Evolutionary conservation across 371 early-diverging fungal species (phyloP).

Genomic region (Mucor plumbeus): DNA sequence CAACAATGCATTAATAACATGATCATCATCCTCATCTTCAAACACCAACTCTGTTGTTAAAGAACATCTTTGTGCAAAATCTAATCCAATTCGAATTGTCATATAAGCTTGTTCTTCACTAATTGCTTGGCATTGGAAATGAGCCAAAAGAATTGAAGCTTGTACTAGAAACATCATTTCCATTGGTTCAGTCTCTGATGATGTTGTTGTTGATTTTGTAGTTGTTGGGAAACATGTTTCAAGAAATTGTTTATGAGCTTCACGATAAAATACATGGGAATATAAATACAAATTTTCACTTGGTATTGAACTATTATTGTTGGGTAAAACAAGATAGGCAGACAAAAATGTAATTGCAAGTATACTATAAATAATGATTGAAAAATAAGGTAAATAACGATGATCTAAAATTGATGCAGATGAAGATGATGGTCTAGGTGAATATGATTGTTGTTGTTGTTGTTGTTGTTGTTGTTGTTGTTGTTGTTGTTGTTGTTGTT

Average conservation of each 20-base stretch:
- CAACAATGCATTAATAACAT: not conserved
- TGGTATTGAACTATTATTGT: not conserved
- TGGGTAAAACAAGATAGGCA: conserved; percentile 36
- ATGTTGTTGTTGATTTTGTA: not conserved
- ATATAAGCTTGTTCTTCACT: conserved; percentile 39
- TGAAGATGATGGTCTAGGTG: conserved; percentile 1
- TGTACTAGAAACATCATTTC: conserved; percentile 22
- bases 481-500: not conserved
- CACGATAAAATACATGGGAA: conserved; percentile 30
- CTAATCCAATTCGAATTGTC: conserved; percentile 22
- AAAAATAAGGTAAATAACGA: conserved; percentile 12
- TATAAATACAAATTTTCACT: not conserved
- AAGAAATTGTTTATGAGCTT: conserved; percentile 39
- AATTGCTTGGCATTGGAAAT: conserved; percentile 43
- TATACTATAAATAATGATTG: conserved; percentile 31
- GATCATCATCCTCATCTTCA: not conserved
- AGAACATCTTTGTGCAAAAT: conserved; percentile 7
- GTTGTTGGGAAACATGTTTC: conserved; percentile 25
- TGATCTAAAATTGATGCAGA: not conserved
- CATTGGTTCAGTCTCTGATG: not conserved
- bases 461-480: not conserved
- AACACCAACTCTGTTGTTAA: not conserved
- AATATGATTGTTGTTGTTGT: conserved; percentile 4
- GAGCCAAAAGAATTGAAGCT: conserved; percentile 39
- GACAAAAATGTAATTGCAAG: conserved; percentile 39